phyloP scores from a whole-genome alignment of 176 grass and related monocot genomes.

The Lolium multiflorum region DNA sequence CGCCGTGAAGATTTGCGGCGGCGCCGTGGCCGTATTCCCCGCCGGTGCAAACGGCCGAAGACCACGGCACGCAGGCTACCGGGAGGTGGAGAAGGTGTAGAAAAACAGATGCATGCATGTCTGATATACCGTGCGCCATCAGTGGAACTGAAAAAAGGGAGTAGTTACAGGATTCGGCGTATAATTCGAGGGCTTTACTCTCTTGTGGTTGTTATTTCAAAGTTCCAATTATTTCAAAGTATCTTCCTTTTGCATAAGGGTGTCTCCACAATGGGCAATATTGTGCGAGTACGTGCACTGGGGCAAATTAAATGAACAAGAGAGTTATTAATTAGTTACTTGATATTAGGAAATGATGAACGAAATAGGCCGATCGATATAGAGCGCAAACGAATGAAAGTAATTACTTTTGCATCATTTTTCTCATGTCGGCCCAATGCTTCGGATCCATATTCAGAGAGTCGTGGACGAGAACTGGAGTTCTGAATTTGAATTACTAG shows the following conservation, averaged over 20 bases:
- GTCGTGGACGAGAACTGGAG: too few relatives aligned
- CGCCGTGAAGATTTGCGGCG: constrained; percentile 54
- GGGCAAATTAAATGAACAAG: too few relatives aligned
- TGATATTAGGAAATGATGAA: too few relatives aligned
- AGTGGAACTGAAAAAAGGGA: not conserved
- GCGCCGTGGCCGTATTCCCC: not conserved
- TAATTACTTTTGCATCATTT: too few relatives aligned
- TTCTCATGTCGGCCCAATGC: too few relatives aligned
- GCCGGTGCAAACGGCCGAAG: not conserved
- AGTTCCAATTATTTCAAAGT: not conserved
- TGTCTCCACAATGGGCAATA: not conserved
- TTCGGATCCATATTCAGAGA: too few relatives aligned
- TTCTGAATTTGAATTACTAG: too few relatives aligned
- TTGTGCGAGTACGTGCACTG: not conserved
- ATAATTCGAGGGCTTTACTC: constrained; percentile 6
- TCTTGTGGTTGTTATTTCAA: not conserved
- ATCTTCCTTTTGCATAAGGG: not conserved
- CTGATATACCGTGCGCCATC: not conserved
- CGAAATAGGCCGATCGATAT: too few relatives aligned
- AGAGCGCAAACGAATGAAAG: too few relatives aligned
- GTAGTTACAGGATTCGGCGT: constrained; percentile 1
- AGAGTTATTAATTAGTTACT: too few relatives aligned
- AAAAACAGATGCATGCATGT: not conserved
- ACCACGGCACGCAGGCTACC: not conserved
- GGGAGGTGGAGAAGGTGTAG: constrained; percentile 52